phyloP scores from a whole-genome alignment of 106 monocot species.

The Allium sativum region DNA sequence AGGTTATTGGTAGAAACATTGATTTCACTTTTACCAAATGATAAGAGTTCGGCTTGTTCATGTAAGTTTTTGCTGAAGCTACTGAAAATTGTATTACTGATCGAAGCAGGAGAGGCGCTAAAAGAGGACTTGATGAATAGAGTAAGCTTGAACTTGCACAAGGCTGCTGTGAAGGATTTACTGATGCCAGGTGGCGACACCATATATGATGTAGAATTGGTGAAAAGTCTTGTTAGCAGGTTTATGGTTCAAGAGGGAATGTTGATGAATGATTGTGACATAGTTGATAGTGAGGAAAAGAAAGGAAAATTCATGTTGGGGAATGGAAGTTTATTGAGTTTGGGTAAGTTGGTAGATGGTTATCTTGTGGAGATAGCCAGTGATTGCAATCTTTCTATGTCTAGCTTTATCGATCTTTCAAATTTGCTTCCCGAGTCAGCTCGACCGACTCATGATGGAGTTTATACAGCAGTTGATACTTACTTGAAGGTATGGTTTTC shows the following conservation, averaged over 20 bases:
- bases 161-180: slow-evolving; percentile 72
- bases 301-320: slow-evolving; percentile 12
- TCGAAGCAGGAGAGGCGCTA: slow-evolving; percentile 42
- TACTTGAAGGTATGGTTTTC: slow-evolving; percentile 47
- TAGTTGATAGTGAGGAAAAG: slow-evolving; percentile 10
- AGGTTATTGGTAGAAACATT: slow-evolving; percentile 56
- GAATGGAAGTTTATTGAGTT: slow-evolving; percentile 29
- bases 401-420: slow-evolving; percentile 52
- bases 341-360: slow-evolving; percentile 59
- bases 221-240: slow-evolving; percentile 43
- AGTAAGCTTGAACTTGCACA: slow-evolving; percentile 49
- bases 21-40: slow-evolving; percentile 49
- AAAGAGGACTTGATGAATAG: slow-evolving; percentile 57
- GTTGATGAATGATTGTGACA: slow-evolving; percentile 4
- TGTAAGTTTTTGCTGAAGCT: slow-evolving; percentile 73
- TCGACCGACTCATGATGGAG: slow-evolving; percentile 50
- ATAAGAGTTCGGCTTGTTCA: slow-evolving; percentile 48
- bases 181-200: slow-evolving; percentile 34
- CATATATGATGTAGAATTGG: slow-evolving; percentile 51
- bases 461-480: slow-evolving; percentile 70
- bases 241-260: slow-evolving; percentile 25
- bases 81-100: slow-evolving; percentile 56
- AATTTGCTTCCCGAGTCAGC: slow-evolving; percentile 36
- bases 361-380: slow-evolving; percentile 63
- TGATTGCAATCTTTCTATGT: slow-evolving; percentile 47